Evolutionary conservation across 768 basidiomycete species (phyloP).

Genomic region (Tylopilus felleus): DNA sequence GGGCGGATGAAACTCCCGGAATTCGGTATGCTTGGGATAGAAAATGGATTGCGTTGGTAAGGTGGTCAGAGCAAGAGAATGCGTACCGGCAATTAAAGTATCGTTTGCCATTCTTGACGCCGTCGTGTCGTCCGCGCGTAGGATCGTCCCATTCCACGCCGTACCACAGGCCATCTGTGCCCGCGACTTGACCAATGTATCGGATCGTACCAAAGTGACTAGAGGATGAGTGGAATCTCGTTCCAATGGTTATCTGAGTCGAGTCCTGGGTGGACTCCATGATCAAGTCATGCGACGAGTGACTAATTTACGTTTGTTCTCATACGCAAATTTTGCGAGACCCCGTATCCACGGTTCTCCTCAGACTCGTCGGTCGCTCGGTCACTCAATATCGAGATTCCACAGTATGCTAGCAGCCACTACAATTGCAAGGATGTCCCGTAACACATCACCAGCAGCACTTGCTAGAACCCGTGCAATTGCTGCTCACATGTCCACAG

Average conservation of each 20-base stretch:
- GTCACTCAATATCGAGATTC: background rate
- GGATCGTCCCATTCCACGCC: slow-evolving; percentile 98
- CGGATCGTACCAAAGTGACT: slow-evolving; percentile 65
- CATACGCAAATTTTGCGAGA: slow-evolving; percentile 6
- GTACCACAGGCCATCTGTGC: slow-evolving; percentile 73
- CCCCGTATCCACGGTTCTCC: background rate
- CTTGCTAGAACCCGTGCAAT: slow-evolving; percentile 31
- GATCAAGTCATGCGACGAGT: background rate
- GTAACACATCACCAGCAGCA: slow-evolving; percentile 25
- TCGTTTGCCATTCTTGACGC: slow-evolving; percentile 66
- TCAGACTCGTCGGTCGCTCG: background rate
- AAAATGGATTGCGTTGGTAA: slow-evolving; percentile 7
- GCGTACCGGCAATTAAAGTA: slow-evolving; percentile 79
- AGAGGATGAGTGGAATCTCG: slow-evolving; percentile 49
- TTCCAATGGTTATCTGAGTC: slow-evolving; percentile 37
- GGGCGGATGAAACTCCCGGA: slow-evolving; percentile 82
- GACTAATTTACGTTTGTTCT: slow-evolving; percentile 15
- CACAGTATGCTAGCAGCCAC: slow-evolving; percentile 28
- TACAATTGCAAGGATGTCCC: slow-evolving; percentile 29
- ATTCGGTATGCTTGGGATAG: slow-evolving; percentile 45
- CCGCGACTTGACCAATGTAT: slow-evolving; percentile 63
- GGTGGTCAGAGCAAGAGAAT: slow-evolving; percentile 8
- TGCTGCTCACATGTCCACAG: slow-evolving; percentile 35
- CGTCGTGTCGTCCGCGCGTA: slow-evolving; percentile 82
- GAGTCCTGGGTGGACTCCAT: slow-evolving; percentile 13